Evolutionary conservation across 768 basidiomycete genomes (phyloP).

Genomic region (Mycena capillaripes): DNA sequence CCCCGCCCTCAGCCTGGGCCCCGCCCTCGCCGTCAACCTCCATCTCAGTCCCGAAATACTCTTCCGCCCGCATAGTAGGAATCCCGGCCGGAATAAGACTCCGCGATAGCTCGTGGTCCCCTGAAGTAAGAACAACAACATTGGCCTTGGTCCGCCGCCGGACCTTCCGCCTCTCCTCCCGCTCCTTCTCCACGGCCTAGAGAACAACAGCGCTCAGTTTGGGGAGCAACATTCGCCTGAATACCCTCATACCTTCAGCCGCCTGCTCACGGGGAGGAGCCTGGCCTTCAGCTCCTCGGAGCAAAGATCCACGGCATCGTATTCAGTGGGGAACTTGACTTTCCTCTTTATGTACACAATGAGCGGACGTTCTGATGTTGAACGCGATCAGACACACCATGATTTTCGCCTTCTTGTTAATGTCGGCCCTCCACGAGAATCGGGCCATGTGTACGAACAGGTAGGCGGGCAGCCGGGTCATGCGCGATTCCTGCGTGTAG

Average conservation of each 20-base stretch:
- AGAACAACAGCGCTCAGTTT: neutral
- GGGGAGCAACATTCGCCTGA: too few species aligned
- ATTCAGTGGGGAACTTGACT: constrained; percentile 93
- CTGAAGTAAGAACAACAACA: too few species aligned
- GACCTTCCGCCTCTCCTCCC: constrained; percentile 85
- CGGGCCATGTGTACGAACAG: constrained; percentile 96
- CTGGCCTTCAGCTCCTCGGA: constrained; percentile 85
- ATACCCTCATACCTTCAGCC: constrained; percentile 59
- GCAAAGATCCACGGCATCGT: constrained; percentile 86
- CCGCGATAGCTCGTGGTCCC: too few species aligned
- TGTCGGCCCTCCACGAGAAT: constrained; percentile 95
- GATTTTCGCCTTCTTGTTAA: constrained; percentile 94
- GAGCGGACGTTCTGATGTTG: neutral
- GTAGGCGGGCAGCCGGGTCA: constrained; percentile 88
- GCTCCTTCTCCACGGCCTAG: constrained; percentile 82
- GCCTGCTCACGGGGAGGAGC: constrained; percentile 77
- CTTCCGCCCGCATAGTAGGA: too few species aligned
- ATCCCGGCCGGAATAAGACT: too few species aligned
- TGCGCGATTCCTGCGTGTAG: constrained; percentile 85
- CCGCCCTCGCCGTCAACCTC: constrained; percentile 40
- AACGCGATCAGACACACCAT: constrained; percentile 69
- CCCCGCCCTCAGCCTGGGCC: too few species aligned
- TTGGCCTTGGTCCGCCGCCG: constrained; percentile 77
- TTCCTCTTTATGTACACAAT: constrained; percentile 66
- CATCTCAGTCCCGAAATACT: constrained; percentile 28